Evolutionary conservation across 495 filamentous ascomycete genomes (phyloP).

Genomic region (Neurospora pannonica): DNA sequence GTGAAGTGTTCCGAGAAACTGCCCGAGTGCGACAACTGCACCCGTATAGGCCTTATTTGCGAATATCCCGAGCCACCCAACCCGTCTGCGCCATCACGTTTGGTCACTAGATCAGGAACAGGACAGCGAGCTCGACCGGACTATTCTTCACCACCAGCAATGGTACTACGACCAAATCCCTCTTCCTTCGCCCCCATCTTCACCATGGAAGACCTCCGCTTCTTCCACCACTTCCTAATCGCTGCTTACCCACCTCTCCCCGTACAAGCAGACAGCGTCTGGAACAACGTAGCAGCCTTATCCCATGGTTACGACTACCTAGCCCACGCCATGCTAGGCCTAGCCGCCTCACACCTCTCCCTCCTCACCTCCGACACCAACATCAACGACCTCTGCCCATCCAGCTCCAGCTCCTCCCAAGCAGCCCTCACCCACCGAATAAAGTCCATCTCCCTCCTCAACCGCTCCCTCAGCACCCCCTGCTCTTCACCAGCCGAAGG

Average conservation of each 20-base stretch:
- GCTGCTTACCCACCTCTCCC: constrained; percentile 46
- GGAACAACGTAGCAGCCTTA: constrained; percentile 40
- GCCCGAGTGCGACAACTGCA: constrained; percentile 44
- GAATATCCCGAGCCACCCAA: constrained; percentile 32
- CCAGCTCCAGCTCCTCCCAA: background rate
- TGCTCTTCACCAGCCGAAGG: constrained; percentile 24
- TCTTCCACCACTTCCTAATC: constrained; percentile 49
- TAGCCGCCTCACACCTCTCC: constrained; percentile 39
- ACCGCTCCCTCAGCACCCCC: constrained; percentile 25
- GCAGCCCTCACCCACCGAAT: constrained; percentile 38
- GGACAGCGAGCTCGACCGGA: background rate
- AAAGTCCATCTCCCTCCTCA: constrained; percentile 37
- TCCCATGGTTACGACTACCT: constrained; percentile 34
- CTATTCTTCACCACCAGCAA: background rate
- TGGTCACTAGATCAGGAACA: background rate
- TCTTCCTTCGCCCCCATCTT: constrained; percentile 16
- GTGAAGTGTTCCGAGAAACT: constrained; percentile 48
- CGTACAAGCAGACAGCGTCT: constrained; percentile 37
- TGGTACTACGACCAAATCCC: background rate
- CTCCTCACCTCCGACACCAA: constrained; percentile 6
- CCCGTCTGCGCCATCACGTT: background rate
- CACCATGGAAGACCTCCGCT: constrained; percentile 38
- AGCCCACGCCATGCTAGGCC: constrained; percentile 42
- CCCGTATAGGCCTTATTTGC: constrained; percentile 39
- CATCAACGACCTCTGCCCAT: constrained; percentile 10